Base-by-base conservation (phyloP, 1,284 basidiomycete genomes). In the Trametes polyzona region DNA sequence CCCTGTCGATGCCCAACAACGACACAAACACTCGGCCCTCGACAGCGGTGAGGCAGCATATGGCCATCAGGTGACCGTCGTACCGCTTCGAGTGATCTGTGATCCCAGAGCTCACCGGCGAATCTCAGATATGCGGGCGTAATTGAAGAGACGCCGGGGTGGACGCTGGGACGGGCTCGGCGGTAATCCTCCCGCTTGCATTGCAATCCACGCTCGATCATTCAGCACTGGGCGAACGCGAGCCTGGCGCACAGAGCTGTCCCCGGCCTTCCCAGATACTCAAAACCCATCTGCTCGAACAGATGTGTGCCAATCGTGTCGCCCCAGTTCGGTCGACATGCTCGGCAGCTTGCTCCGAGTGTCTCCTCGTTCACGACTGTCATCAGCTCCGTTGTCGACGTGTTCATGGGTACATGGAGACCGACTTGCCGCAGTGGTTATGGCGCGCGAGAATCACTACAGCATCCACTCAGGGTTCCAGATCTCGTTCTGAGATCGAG, bases 361-460 rank as follows among this genome's bases (percentile, higher is more conserved):
- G 51, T 63, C 53, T 47, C 47, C 40, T 44, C 61, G 61, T 59
- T 66, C 59, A 61, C 63, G 63, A 67, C 65, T 62, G 58, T 59
- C 63, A 62, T 64, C 63, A 61, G 42, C 42, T 21, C 55, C 52
- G 63, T 62, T 58, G 57, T 64, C 57, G 57, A 62, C 52, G 46
- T 37, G 47, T 47, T 53, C 54, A 50, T 52, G 49, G 58, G 56
- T 57, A 54, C 62, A 48, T 61, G 62, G 62, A 58, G 59, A 63
- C 62, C 47, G 58, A 50, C 47, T 61, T 52, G 36, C 51, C 62
- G 52, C 57, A 63, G 58, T 58, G 26, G 49, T 37, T 55, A 48
- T 35, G 48, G 32, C 32, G 30, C 47, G 44, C 49, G 29, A 30
- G 39, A 53, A 58, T 37, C 47, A 63, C 49, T 50, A 32, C 51